Evolutionary conservation across 768 basidiomycete genomes (phyloP).

Genomic region (Pulveroboletus sp.): DNA sequence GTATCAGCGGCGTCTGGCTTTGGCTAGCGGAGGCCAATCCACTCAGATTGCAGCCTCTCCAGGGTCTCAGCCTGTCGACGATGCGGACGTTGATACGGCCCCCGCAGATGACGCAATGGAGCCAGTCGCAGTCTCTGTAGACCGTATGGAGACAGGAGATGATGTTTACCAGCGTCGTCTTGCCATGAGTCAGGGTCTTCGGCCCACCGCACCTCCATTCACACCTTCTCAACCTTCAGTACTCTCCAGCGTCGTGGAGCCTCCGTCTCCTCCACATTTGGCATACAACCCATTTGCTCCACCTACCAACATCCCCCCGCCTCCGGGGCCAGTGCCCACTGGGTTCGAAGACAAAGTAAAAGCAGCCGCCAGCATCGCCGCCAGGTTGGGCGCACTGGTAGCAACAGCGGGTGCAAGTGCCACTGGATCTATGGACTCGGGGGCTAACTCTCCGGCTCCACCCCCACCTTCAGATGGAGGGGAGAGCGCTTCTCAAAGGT

Average conservation of each 20-base stretch:
- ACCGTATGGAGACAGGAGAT: constrained; percentile 50
- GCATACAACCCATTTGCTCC: constrained; percentile 73
- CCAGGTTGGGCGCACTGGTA: constrained; percentile 59
- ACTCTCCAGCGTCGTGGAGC: constrained; percentile 18
- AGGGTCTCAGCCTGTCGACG: constrained; percentile 19
- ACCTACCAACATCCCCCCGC: constrained; percentile 55
- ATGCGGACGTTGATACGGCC: constrained; percentile 18
- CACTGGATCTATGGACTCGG: constrained; percentile 24
- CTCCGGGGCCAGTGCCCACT: constrained; percentile 42
- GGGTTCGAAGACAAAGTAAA: constrained; percentile 66
- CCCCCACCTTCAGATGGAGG: constrained; percentile 30
- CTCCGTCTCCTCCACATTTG: constrained; percentile 47
- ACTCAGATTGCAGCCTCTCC: constrained; percentile 18
- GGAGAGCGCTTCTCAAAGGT: constrained; percentile 22
- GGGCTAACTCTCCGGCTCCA: constrained; percentile 23
- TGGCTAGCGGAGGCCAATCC: constrained; percentile 43
- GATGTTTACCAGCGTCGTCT: constrained; percentile 64
- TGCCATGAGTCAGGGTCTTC: constrained; percentile 47
- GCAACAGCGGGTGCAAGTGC: constrained; percentile 24
- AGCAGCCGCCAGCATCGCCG: constrained; percentile 80
- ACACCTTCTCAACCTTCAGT: constrained; percentile 24
- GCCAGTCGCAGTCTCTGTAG: background rate
- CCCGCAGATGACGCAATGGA: constrained; percentile 4
- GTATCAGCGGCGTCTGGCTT: constrained; percentile 68
- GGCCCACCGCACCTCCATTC: constrained; percentile 27